Evolutionary conservation across 2,329 filamentous ascomycete species (phyloP), one percentile per base, ranked within the genome.

Genomic region (Dactylellina drechsleri): DNA sequence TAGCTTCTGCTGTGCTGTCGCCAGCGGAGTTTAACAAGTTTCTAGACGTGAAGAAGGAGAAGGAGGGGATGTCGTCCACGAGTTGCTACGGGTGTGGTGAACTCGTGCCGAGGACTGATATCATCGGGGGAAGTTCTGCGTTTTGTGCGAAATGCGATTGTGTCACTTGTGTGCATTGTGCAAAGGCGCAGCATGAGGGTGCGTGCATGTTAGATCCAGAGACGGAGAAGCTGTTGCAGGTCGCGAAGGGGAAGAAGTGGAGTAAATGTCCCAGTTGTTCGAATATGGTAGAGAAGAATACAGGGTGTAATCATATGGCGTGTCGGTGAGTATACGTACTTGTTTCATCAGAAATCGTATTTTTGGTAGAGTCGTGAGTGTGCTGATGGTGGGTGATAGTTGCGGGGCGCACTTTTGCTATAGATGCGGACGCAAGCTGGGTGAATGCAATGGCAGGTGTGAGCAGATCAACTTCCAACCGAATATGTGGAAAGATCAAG

Each of bases 221-320:
- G 54, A 76, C 66, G 4, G 66, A 76, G 49, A 71, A 76, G 16
- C 41, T 76, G 6, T 40, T 76, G 16, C 49, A 62, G 18, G 45
- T 76, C n/a, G 72, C 72, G 15, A 57, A 76, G 41, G 66, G 66
- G 15, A 70, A 76, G 52, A 76, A 66, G 41, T 76, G 72, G 72
- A 70, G 66, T 54, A 71, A 71, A 54, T 76, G 72, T 18, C 72
- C 72, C 1, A 60, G 54, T 28, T 76, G 72, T 56, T 70, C 65
- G 1, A 76, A 76, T 26, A 76, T 76, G 72, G 72, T 76, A 7
- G 66, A 76, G 62, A 49, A 66, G 41, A 76, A 70, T 54, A 66
- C 66, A 4, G 72, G 72, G 1, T 76, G 72, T 47, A 71, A 76
- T 47, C 66, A 59, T 6, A 76, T 76, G 41, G 59, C 71, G 59